Evolutionary conservation across 2,329 filamentous ascomycete species (phyloP), one percentile per base, ranked within the genome.

Genomic region (Alternaria solani): DNA sequence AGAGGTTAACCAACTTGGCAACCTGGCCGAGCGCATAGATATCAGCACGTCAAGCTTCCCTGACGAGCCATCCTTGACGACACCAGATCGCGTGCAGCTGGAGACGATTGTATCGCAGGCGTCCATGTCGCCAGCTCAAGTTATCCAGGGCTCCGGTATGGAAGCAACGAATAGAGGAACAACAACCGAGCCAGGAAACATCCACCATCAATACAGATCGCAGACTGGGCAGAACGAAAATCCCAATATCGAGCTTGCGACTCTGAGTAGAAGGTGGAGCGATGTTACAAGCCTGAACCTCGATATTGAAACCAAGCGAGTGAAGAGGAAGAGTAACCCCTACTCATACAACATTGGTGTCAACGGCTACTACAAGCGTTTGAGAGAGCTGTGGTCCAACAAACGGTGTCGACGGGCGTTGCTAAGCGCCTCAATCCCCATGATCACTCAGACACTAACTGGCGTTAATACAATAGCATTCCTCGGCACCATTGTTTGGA

Each of bases 261-360:
- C 18, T 7, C 28, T 64, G 11, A 23, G n/a, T 4, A n/a, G 53
- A 39, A 49, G 32, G 25, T 26, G 8, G 23, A 67, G 66, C 28
- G 61, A 61, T 23, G 16, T 42, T 2, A 62, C 62, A 4, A 69
- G 63, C 30, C 14, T 65, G 5, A 43, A 62, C n/a, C 53, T 61
- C 14, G 63, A 67, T 4, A 1, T 59, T 18, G 56, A 26, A 2
- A 34, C 52, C 12, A 39, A 39, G 8, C 53, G 25, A 26, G 42
- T 43, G 14, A 41, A 47, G 18, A 48, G 39, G 25, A 48, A 59
- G 46, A 46, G 53, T 2, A 68, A 70, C 32, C 65, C 67, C 5
- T 70, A 70, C 42, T 56, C 57, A 0, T 70, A 70, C 43, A 59
- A 68, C 39, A 70, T 70, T 18, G 67, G 67, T 18, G 65, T 67